These are phyloP conservation scores for Warburgia ugandensis DNA, from an alignment of 164 flowering plant species.

Conservation along the genomic window DNA sequence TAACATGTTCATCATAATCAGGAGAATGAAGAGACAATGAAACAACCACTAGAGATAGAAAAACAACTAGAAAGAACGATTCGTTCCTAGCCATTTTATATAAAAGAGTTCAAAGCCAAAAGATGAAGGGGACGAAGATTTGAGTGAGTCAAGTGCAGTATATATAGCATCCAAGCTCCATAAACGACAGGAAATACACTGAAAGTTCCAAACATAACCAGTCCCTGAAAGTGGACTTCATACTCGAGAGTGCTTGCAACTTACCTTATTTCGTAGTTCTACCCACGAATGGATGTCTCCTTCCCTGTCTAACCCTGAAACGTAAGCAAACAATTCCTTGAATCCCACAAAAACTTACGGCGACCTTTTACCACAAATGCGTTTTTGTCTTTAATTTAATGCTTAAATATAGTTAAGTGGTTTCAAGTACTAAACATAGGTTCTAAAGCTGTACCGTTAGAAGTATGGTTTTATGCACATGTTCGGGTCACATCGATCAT, in stretches of 20 bases:
- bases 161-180: background rate
- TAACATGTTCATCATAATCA: background rate
- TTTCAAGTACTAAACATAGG: background rate
- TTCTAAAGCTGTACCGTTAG: too few species aligned
- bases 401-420: background rate
- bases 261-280: background rate
- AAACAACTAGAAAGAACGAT: background rate
- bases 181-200: background rate
- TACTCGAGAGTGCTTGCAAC: background rate
- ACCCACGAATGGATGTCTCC: constrained; percentile 1
- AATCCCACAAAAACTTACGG: background rate
- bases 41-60: background rate
- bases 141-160: background rate
- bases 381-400: background rate
- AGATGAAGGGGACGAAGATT: background rate
- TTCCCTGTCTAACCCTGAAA: background rate
- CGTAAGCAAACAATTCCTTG: background rate
- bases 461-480: background rate
- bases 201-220: background rate
- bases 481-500: background rate
- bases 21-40: background rate
- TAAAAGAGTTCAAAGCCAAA: background rate
- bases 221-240: background rate
- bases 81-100: background rate
- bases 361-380: background rate